Base-by-base conservation (phyloP, 192 early-diverging fungal genomes). In the Linnemannia elongata region DNA sequence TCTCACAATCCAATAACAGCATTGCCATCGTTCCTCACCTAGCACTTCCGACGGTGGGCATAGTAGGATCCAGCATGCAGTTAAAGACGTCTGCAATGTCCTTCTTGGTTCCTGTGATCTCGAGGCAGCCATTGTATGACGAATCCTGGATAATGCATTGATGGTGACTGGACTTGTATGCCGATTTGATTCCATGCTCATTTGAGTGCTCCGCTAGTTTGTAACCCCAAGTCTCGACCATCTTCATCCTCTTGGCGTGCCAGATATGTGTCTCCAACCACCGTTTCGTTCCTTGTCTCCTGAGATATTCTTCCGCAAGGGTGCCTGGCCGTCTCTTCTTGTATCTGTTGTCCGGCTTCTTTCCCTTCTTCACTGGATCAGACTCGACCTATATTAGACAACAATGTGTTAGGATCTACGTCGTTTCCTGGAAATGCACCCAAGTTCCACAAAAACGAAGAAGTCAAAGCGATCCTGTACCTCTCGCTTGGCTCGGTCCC, bases 211-310 rank as follows among this genome's bases (percentile, higher is more conserved):
- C 91, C 20, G 97, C 94, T 55, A 97, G 70, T 81, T 93, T 92
- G 79, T 93, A 94, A 1, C 97, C 96, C 97, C 97, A 98, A 24
- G 91, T 80, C 74, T 96, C 91, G 47, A 75, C 85, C 97, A 99
- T 99, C 71, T 96, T 95, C 96, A 99, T 97, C 77, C 99, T 92
- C 88, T 99, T 99, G 18, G 97, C 94, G 83, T 99, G 98, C 99
- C 99, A 99, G 36, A 98, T 92, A 90, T 99, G 98, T 49, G 98
- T 99, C 86, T 98, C 98, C 36, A 99, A 84, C 99, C 98, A 99
- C 45, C 92, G 90, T 69, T 94, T 95, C 10, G 90, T 82, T 17
- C 82, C 92, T 70, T 92, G 90, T 38, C 93, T 88, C 54, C 88
- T 79, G 35, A 88, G 68, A 74, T 90, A 94, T 79, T 94, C 92